Evolutionary conservation across 495 filamentous ascomycete species (phyloP), one percentile per base, ranked within the genome.

Genomic region (Aspergillus ostianus): DNA sequence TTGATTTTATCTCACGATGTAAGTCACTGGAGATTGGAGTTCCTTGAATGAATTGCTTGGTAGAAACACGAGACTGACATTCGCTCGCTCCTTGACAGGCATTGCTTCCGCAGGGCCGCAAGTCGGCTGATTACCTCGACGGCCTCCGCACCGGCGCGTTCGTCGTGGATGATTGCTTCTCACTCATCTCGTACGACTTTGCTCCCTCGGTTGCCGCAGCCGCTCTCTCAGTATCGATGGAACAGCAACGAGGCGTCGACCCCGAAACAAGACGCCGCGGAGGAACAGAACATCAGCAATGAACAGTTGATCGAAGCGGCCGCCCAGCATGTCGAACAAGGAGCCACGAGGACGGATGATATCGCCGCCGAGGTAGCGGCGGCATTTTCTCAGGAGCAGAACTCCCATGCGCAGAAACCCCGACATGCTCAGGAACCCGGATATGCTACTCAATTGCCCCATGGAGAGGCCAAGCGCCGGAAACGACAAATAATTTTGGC

Each of bases 21-120:
- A 12, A 41, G 36, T 41, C 4, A 10, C 9, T 41, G 30, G 30
- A 41, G 10, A 0, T 4, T 41, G 10, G 4, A 8, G 5, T 41
- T 15, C 3, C 3, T 15, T 41, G 3, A 4, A 1, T 17, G 36
- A 41, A 17, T 15, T 41, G 13, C 13, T 17, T 15, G 36, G 36
- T 13, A 15, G 36, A 49, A 1, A 20, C 18, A 21, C 47, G 20
- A 21, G 20, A 23, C 51, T 64, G 56, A 63, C 61, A 36, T 27
- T 3, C 45, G 26, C 19, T 44, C 17, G 5, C 29, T 47, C 30
- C 45, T 59, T 10, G 21, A 21, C 47, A 81, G 78, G 78, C 64
- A 80, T 60, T 73, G 57, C 55, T 63, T 80, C 62, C 83, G 84
- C 57, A 81, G 82, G 63, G 80, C 79, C 51, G 81, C 83, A 64